phyloP scores from a whole-genome alignment of 2,329 filamentous ascomycete genomes.

The Plectosphaerella sp. region DNA sequence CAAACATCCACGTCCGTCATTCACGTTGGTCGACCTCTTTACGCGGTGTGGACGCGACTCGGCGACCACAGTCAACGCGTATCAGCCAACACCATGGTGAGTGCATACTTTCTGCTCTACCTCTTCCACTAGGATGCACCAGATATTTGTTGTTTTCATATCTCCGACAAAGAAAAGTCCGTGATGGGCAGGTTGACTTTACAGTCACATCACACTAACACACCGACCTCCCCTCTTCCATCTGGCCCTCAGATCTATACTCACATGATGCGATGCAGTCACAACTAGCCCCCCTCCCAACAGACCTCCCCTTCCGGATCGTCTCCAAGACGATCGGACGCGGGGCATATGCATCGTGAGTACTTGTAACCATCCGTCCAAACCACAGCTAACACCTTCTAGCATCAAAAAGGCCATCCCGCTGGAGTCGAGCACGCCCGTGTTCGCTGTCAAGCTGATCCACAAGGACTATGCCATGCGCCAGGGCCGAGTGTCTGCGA shows the following conservation, averaged over 20 bases:
- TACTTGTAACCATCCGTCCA: constrained; percentile 13
- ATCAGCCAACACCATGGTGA: constrained; percentile 6
- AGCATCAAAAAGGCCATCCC: constrained; percentile 94
- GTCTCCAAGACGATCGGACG: constrained; percentile 95
- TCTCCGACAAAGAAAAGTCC: too few relatives aligned
- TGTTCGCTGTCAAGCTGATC: constrained; percentile 98
- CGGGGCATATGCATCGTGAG: constrained; percentile 93
- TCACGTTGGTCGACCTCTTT: constrained; percentile 6
- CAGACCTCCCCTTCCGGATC: constrained; percentile 84
- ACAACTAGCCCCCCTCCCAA: constrained; percentile 82
- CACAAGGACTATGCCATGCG: constrained; percentile 93
- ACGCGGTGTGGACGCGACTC: constrained; percentile 11
- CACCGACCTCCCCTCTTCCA: not conserved
- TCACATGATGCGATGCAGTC: constrained; percentile 59
- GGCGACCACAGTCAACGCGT: not conserved
- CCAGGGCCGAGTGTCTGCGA: constrained; percentile 80
- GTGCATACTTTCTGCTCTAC: not conserved
- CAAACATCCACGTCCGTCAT: not conserved
- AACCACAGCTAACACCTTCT: constrained; percentile 8
- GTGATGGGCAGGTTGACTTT: too few relatives aligned
- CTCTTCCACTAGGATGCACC: too few relatives aligned
- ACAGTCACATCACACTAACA: not conserved
- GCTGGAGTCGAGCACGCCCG: constrained; percentile 59
- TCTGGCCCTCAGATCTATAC: too few relatives aligned
- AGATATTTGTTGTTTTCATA: too few relatives aligned